Evolutionary conservation across 2,329 filamentous ascomycete genomes (phyloP).

Genomic region (Calonectria hawksworthii): DNA sequence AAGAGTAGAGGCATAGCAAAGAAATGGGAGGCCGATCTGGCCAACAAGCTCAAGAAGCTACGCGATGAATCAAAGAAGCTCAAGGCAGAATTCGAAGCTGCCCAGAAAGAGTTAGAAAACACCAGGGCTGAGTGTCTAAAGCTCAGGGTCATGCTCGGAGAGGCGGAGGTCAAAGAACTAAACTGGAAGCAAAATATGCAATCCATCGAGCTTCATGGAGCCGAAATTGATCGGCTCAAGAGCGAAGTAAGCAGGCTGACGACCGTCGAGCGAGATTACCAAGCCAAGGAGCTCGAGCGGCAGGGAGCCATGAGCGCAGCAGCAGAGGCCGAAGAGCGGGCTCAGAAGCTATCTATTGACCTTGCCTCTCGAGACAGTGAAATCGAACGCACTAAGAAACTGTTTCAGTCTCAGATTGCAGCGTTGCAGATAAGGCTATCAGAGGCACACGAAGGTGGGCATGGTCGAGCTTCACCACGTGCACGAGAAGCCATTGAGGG

Average conservation of each 20-base stretch:
- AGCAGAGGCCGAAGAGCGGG: constrained; percentile 69
- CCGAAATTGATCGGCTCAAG: constrained; percentile 72
- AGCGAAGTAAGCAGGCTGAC: constrained; percentile 72
- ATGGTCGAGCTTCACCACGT: constrained; percentile 42
- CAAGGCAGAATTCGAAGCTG: constrained; percentile 67
- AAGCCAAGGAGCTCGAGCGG: constrained; percentile 74
- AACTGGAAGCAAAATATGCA: constrained; percentile 74
- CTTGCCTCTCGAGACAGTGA: constrained; percentile 66
- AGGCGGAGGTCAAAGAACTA: constrained; percentile 78
- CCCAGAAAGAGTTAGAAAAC: constrained; percentile 71
- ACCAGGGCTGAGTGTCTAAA: constrained; percentile 73
- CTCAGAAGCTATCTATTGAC: constrained; percentile 71
- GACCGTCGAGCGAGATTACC: constrained; percentile 72
- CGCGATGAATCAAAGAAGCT: constrained; percentile 79
- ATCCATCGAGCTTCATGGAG: constrained; percentile 71
- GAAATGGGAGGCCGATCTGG: constrained; percentile 82
- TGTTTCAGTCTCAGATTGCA: constrained; percentile 65
- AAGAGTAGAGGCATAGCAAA: constrained; percentile 80
- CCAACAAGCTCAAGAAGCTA: constrained; percentile 74
- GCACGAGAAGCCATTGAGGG: constrained; percentile 58
- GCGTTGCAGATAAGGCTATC: constrained; percentile 61
- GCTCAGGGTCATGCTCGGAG: constrained; percentile 75
- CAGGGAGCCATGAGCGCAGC: constrained; percentile 70
- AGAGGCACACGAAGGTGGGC: constrained; percentile 50
- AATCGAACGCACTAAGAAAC: constrained; percentile 56